Evolutionary conservation across 2,329 filamentous ascomycete genomes (phyloP), one percentile per base, ranked within the genome.

Genomic region (Cladosporium austrohemisphaericum): DNA sequence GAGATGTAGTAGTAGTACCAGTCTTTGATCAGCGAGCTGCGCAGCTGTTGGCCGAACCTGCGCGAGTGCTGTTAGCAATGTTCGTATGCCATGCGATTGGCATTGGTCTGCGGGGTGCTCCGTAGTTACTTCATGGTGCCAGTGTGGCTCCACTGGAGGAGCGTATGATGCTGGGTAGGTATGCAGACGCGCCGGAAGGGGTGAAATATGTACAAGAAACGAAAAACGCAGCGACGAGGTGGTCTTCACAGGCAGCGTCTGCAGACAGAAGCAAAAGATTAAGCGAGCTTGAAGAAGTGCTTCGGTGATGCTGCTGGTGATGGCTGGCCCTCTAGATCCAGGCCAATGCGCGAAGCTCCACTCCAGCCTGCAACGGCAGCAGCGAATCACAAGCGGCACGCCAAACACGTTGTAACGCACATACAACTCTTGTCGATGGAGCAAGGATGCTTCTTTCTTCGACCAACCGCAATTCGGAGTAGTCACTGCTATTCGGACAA

Each of bases 1-100:
- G 89, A 86, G 72, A 98, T 96, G 74, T 98, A 98, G 76, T 95
- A 89, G 84, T 91, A 95, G 69, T 91, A 85, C 75, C 94, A 98
- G 73, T 97, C 91, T 76, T 88, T 90, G 71, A 97, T 95, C 65
- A 95, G 80, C 67, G 91, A 96, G 64, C 89, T 92, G 57, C 89
- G 89, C 64, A 98, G 83, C 78, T 98, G 91, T 72, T 96, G 88
- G 68, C 93, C 93, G 77, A 97, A 98, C 78, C 81, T 85, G 62
- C 20, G 11, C 33, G 37, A 16, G 26, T 22, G 20, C 18, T 35
- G 36, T 40, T 51, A 51, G 40, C 14, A 51, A 11, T 20, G 31
- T 20, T 23, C 6, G 16, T 11, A 6, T 31, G 41, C 38, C 25
- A 28, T 19, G 32, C 23, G 25, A 46, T 51, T 51, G 49, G 29